Percentiles rank a stretch among this genome's conserved stretches.
Conservation (phyloP, 1,284 basidiomycete species). For the Ustilago bromivora region DNA sequence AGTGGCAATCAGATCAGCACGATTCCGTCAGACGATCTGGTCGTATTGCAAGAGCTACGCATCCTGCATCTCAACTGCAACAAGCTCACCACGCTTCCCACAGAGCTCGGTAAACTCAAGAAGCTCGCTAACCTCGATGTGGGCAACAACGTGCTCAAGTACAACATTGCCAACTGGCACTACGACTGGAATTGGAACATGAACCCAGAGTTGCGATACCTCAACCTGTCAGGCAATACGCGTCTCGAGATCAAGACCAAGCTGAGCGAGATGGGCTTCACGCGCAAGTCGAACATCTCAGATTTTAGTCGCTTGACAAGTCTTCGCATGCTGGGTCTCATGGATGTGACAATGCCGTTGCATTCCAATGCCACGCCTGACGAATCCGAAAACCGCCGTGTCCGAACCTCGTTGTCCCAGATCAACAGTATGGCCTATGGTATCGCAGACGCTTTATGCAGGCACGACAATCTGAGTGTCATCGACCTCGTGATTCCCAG, state of each 20-base stretch:
- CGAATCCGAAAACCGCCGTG: conserved; percentile 88
- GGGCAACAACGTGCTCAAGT: conserved; percentile 93
- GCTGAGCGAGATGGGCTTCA: conserved; percentile 67
- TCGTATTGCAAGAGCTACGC: conserved; percentile 58
- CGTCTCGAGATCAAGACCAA: conserved; percentile 84
- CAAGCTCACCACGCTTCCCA: conserved; percentile 89
- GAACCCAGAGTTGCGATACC: conserved; percentile 90
- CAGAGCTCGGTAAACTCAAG: conserved; percentile 86
- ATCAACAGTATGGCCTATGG: conserved; percentile 96
- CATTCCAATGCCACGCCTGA: conserved; percentile 76
- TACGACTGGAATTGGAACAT: conserved; percentile 99
- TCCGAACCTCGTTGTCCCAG: conserved; percentile 90
- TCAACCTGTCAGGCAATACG: conserved; percentile 88
- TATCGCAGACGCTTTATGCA: conserved; percentile 92
- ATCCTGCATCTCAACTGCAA: conserved; percentile 91
- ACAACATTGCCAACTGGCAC: conserved; percentile 98
- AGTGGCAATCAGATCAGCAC: conserved; percentile 92
- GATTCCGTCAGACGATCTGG: conserved; percentile 78
- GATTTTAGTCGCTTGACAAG: conserved; percentile 87
- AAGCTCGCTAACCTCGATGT: conserved; percentile 88
- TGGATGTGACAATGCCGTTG: conserved; percentile 88
- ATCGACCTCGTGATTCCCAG: conserved; percentile 92
- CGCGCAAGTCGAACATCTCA: conserved; percentile 74
- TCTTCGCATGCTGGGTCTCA: conserved; percentile 89
- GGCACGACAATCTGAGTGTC: conserved; percentile 77